phyloP scores from a whole-genome alignment of 2,329 filamentous ascomycete species.

The Pseudocercospora eumusae region DNA sequence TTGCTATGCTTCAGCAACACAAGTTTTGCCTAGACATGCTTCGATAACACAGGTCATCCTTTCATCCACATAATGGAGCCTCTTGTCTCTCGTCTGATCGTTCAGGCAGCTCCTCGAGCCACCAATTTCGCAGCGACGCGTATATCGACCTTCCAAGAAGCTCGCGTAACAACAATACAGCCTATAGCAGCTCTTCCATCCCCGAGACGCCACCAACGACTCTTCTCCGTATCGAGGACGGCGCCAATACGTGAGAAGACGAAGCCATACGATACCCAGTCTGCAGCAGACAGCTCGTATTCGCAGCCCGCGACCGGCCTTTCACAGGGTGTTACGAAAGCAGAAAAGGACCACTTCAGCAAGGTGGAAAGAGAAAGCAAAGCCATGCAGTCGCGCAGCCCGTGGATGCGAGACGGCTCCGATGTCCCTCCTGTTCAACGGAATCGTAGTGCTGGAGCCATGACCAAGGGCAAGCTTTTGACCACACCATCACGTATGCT shows the following conservation, averaged over 20 bases:
- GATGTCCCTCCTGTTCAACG: constrained; percentile 59
- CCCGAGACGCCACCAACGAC: constrained; percentile 12
- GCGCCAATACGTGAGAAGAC: constrained; percentile 21
- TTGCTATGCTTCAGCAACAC: background rate
- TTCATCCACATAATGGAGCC: constrained; percentile 29
- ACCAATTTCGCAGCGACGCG: constrained; percentile 6
- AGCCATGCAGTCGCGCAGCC: constrained; percentile 60
- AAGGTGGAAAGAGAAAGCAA: constrained; percentile 50
- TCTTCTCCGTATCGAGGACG: constrained; percentile 16
- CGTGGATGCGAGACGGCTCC: constrained; percentile 66
- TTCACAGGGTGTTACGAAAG: constrained; percentile 48
- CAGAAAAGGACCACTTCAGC: constrained; percentile 51
- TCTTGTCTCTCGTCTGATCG: constrained; percentile 33
- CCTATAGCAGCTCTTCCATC: constrained; percentile 11
- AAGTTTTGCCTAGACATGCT: background rate
- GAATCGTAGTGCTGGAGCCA: constrained; percentile 56
- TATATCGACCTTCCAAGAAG: constrained; percentile 14
- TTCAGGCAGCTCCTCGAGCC: constrained; percentile 30
- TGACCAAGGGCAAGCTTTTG: constrained; percentile 74
- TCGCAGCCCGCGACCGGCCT: constrained; percentile 42
- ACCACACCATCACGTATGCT: constrained; percentile 79
- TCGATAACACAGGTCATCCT: background rate
- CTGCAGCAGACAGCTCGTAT: constrained; percentile 36
- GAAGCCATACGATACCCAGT: constrained; percentile 26
- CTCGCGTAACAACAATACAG: constrained; percentile 19